phyloP scores from a whole-genome alignment of 345 rosid genomes.

The Euclidium syriacum region DNA sequence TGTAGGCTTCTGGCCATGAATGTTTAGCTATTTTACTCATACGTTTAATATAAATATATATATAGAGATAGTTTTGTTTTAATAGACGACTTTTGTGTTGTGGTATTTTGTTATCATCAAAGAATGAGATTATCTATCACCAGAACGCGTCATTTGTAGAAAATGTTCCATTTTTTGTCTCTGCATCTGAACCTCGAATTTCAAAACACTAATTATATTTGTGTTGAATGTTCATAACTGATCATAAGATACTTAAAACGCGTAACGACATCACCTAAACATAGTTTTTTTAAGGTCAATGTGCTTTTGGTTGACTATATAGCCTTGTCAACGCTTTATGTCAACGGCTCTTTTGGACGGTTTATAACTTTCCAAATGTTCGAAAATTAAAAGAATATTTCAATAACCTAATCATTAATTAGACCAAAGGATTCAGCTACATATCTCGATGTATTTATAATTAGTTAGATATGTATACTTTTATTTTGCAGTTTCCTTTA shows the following conservation, averaged over 20 bases:
- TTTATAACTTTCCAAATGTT: neutral
- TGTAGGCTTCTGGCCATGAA: too few relatives aligned
- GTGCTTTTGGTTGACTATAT: neutral
- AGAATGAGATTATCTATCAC: neutral
- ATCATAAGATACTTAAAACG: neutral
- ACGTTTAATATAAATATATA: too few relatives aligned
- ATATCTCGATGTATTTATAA: neutral
- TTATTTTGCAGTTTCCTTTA: neutral
- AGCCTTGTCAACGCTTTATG: slow-evolving; percentile 14
- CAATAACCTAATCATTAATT: neutral
- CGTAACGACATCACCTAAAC: slow-evolving; percentile 12
- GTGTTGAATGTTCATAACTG: slow-evolving; percentile 4
- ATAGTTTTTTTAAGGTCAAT: neutral
- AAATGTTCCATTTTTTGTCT: neutral
- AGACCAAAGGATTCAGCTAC: neutral
- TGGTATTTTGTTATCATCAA: neutral
- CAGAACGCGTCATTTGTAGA: slow-evolving; percentile 18
- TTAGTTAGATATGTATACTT: neutral
- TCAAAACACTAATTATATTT: neutral
- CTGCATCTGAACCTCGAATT: neutral
- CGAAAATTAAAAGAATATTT: neutral
- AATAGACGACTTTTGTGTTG: neutral
- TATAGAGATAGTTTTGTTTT: too few relatives aligned
- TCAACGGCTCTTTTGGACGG: slow-evolving; percentile 6
- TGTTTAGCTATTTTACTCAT: too few relatives aligned